phyloP scores from a whole-genome alignment of 805 yeast species.

The Kodamaea nitidulidarum region DNA sequence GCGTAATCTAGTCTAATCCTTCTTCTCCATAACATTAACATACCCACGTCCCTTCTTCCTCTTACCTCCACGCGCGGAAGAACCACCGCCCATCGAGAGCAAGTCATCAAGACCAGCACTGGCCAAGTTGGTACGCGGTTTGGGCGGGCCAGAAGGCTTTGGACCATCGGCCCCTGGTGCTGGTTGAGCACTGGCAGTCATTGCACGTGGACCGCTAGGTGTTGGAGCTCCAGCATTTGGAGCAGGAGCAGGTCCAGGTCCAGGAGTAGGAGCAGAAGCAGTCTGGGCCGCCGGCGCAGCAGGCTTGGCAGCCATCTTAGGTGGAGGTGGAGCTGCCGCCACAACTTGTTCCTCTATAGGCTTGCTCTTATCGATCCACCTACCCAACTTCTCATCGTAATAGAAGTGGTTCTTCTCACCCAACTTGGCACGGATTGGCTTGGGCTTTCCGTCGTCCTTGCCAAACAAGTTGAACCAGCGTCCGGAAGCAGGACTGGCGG shows the following conservation, averaged over 20 bases:
- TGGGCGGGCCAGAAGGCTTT: conserved; percentile 8
- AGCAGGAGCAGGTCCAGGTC: neutral
- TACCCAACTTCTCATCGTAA: conserved; percentile 76
- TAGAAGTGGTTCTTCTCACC: conserved; percentile 74
- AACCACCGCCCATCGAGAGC: conserved; percentile 27
- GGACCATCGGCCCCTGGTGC: conserved; percentile 4
- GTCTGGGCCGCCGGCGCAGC: conserved; percentile 3
- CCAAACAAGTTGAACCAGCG: conserved; percentile 56
- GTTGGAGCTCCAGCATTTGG: too few species aligned
- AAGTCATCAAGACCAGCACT: conserved; percentile 41
- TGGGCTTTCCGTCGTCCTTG: conserved; percentile 59
- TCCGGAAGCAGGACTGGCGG: conserved; percentile 4
- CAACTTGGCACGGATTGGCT: conserved; percentile 77
- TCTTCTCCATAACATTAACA: conserved; percentile 56
- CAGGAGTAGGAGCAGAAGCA: conserved; percentile 8
- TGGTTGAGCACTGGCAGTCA: conserved; percentile 11
- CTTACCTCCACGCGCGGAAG: conserved; percentile 22
- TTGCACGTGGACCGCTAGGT: too few species aligned
- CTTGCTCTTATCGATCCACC: conserved; percentile 79
- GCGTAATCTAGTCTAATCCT: conserved; percentile 2
- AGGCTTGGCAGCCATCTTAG: conserved; percentile 26
- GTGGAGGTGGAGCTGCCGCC: conserved; percentile 64
- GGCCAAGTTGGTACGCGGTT: conserved; percentile 25
- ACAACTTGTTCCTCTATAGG: conserved; percentile 61
- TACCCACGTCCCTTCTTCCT: conserved; percentile 43